Conservation (phyloP, 148 eudicot species). For the Rhododendron kiyosumense region DNA sequence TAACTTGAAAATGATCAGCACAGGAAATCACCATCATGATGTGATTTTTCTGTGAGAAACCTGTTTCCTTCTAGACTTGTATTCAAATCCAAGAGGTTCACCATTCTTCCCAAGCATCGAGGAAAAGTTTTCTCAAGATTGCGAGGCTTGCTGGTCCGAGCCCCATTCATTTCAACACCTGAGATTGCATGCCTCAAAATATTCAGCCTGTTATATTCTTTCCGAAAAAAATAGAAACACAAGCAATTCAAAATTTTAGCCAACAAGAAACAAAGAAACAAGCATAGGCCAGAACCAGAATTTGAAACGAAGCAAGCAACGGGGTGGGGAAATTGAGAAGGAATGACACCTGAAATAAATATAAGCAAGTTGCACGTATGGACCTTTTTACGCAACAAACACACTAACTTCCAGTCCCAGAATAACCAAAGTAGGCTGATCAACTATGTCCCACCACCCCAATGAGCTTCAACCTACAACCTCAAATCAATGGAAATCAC, state of each 20-base stretch:
- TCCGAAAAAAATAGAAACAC: not conserved
- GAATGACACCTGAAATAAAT: not conserved
- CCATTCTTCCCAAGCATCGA: conserved; percentile 90
- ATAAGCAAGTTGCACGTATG: not conserved
- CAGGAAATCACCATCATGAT: conserved; percentile 55
- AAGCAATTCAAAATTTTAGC: no score
- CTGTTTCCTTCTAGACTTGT: conserved; percentile 50
- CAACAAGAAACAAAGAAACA: not conserved
- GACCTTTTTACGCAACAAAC: not conserved
- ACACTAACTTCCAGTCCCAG: not conserved
- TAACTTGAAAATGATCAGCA: not conserved
- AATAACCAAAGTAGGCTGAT: not conserved
- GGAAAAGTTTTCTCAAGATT: conserved; percentile 45
- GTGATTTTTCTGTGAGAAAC: conserved; percentile 75
- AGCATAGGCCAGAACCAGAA: not conserved
- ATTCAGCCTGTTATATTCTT: not conserved
- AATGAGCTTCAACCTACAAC: not conserved
- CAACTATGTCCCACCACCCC: not conserved
- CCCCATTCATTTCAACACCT: conserved; percentile 67
- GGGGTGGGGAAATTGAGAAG: not conserved
- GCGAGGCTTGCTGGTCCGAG: conserved; percentile 35
- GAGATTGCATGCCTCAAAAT: conserved; percentile 9
- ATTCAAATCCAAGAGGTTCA: conserved; percentile 72
- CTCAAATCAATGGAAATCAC: not conserved
- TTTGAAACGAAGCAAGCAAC: not conserved